Evolutionary conservation across 495 filamentous ascomycete species (phyloP), one percentile per base, ranked within the genome.

Genomic region (Neurospora hispaniola): DNA sequence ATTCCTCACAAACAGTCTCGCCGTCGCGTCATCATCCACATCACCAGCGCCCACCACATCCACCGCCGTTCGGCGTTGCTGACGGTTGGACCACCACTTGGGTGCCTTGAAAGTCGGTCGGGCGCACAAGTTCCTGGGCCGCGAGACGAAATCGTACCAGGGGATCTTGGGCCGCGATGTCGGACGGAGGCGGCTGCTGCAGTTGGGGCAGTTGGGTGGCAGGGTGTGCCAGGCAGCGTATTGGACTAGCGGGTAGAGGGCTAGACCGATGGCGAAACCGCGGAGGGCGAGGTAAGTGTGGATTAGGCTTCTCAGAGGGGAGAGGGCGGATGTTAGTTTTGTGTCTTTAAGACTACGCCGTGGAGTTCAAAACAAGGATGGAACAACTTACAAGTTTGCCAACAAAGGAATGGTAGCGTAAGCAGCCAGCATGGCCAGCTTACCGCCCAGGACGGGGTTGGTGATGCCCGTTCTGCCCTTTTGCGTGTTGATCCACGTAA

Each of bases 331-430:
- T 48, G 31, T 4, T 20, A 31, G 77, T 35, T 66, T 66, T 35
- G 54, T n/a, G 14, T 23, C 12, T 42, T 70, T 14, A 43, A 35
- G 48, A 66, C 1, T 20, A 54, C 5, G 20, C 10, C 4, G 11
- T 4, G 20, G 11, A 12, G 5, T 23, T 46, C 8, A 35, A 2
- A 23, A 20, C 27, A 8, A 18, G 2, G 40, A 42, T 20, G 66
- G 66, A 42, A 42, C 18, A 44, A 75, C 81, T 74, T 74, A 84
- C 82, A 82, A 83, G 73, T 82, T 85, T 18, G 77, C 69, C 40
- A 84, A 40, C 69, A 84, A 73, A 42, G 82, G 81, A 20, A 85
- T 76, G 3, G 82, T 85, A 9, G 75, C 78, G 59, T 84, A 84
- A 9, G 82, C 76, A 59, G 79, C 82, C 59, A 84, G 72, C 81